Evolutionary conservation across 345 rosid genomes (phyloP).

Genomic region (Physaria fendleri): DNA sequence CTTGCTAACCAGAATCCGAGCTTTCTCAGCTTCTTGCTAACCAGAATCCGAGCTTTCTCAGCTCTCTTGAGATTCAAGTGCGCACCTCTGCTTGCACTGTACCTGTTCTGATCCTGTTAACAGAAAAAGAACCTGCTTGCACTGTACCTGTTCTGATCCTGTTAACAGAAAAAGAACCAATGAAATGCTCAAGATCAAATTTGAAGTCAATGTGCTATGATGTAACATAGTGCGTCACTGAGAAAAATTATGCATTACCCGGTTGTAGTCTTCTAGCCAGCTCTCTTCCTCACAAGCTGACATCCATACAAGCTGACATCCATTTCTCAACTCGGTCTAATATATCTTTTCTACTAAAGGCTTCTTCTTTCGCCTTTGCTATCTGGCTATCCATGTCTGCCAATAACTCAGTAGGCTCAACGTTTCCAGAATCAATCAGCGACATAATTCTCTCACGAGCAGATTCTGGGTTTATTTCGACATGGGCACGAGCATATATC

Average conservation of each 20-base stretch:
- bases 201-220: background rate
- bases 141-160: slow-evolving; percentile 97
- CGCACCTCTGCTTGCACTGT: slow-evolving; percentile 94
- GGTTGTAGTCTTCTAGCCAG: slow-evolving; percentile 95
- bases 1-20: slow-evolving; percentile 86
- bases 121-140: slow-evolving; percentile 54
- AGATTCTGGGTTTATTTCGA: slow-evolving; percentile 71
- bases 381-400: slow-evolving; percentile 95
- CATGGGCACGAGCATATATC: slow-evolving; percentile 69
- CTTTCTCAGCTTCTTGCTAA: slow-evolving; percentile 96
- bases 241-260: slow-evolving; percentile 41
- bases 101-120: slow-evolving; percentile 94
- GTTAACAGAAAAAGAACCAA: slow-evolving; percentile 26
- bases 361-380: slow-evolving; percentile 82
- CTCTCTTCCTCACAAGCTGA: slow-evolving; percentile 99
- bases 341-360: slow-evolving; percentile 86
- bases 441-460: slow-evolving; percentile 88
- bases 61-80: slow-evolving; percentile 99
- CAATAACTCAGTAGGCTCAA: slow-evolving; percentile 87
- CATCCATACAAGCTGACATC: slow-evolving; percentile 99
- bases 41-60: slow-evolving; percentile 84
- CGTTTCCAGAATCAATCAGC: slow-evolving; percentile 74
- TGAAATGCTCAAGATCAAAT: background rate
- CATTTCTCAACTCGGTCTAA: slow-evolving; percentile 97
- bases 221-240: background rate